phyloP scores from a whole-genome alignment of 805 yeast species.

The Scheffersomyces spartinae region DNA sequence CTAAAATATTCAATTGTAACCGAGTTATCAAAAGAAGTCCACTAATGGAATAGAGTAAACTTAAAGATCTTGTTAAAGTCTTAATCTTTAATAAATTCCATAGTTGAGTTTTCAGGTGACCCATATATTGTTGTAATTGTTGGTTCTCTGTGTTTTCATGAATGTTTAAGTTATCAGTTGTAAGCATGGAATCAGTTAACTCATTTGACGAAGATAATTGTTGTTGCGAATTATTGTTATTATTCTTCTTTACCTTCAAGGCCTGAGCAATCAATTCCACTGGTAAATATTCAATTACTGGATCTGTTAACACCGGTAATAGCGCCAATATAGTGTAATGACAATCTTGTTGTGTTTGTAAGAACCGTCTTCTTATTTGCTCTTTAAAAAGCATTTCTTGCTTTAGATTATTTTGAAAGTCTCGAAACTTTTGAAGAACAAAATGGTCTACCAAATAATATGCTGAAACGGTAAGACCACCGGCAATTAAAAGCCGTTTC shows the following conservation, averaged over 20 bases:
- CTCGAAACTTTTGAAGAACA: slow-evolving; percentile 24
- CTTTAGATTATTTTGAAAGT: slow-evolving; percentile 26
- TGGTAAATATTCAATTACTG: slow-evolving; percentile 48
- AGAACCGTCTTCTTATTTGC: slow-evolving; percentile 66
- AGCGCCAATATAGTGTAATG: slow-evolving; percentile 73
- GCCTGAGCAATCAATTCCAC: slow-evolving; percentile 67
- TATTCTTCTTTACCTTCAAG: slow-evolving; percentile 47
- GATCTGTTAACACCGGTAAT: slow-evolving; percentile 62
- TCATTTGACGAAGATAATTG: slow-evolving; percentile 11
- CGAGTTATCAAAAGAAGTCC: slow-evolving; percentile 69
- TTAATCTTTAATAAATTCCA: slow-evolving; percentile 77
- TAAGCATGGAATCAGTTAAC: slow-evolving; percentile 32
- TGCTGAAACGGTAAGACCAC: slow-evolving; percentile 21
- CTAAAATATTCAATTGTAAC: slow-evolving; percentile 77
- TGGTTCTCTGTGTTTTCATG: too few relatives aligned
- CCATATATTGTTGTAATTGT: too few relatives aligned
- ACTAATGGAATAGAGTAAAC: slow-evolving; percentile 58
- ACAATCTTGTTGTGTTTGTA: slow-evolving; percentile 88
- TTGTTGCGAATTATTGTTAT: slow-evolving; percentile 9
- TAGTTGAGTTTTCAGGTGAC: slow-evolving; percentile 45
- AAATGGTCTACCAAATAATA: slow-evolving; percentile 27
- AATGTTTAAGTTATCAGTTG: slow-evolving; percentile 31
- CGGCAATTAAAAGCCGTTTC: slow-evolving; percentile 20
- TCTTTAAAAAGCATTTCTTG: slow-evolving; percentile 32
- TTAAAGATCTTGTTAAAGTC: slow-evolving; percentile 61